These are phyloP conservation scores for Prunus kanzakura DNA, from an alignment of 306 rosid genomes.

Conservation along the genomic window DNA sequence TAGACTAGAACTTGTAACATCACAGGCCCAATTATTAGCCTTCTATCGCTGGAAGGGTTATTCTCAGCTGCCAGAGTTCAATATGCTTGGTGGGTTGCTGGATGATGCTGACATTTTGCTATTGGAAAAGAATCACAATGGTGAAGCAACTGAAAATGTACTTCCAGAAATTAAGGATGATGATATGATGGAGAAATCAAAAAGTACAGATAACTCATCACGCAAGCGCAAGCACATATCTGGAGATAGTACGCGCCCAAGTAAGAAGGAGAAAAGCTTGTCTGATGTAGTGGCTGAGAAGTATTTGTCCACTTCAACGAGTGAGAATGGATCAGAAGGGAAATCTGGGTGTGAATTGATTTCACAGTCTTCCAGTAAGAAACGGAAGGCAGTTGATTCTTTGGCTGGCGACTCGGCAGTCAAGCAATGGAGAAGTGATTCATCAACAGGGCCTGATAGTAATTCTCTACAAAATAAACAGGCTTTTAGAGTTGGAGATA, in stretches of 20 bases:
- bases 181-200: conserved; percentile 1
- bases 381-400: conserved; percentile 31
- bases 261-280: conserved; percentile 37
- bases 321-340: conserved; percentile 20
- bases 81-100: conserved; percentile 35
- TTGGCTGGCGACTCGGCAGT: conserved; percentile 20
- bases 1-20: conserved; percentile 44
- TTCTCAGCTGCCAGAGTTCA: conserved; percentile 52
- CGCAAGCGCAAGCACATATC: conserved; percentile 33
- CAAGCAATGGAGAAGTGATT: conserved; percentile 5
- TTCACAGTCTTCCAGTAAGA: conserved; percentile 27
- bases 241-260: conserved; percentile 1
- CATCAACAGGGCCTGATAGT: neutral
- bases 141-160: conserved; percentile 25
- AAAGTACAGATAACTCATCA: conserved; percentile 11
- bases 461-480: conserved; percentile 18
- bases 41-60: conserved; percentile 61
- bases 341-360: conserved; percentile 21
- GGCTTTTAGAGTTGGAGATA: conserved; percentile 46
- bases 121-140: conserved; percentile 22
- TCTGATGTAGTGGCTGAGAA: conserved; percentile 43
- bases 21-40: conserved; percentile 51
- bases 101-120: conserved; percentile 36
- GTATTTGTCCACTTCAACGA: conserved; percentile 18
- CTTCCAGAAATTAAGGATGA: conserved; percentile 1